phyloP scores from a whole-genome alignment of 2,329 filamentous ascomycete genomes.

The Pleurostoma richardsiae region DNA sequence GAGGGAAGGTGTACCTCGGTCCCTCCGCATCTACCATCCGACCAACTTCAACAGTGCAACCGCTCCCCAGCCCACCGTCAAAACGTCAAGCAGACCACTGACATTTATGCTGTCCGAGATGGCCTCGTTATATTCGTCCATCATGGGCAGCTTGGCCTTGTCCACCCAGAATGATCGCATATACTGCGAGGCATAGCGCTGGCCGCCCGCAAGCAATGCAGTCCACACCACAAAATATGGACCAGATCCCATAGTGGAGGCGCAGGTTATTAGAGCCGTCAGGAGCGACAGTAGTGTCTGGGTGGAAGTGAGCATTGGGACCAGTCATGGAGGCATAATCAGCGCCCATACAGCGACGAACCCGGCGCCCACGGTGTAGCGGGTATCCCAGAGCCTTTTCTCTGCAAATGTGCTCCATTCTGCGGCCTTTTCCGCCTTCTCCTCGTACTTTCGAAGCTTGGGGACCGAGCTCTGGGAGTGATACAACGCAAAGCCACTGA shows the following conservation, averaged over 20 bases:
- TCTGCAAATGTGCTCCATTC: slow-evolving; percentile 20
- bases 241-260: slow-evolving; percentile 5
- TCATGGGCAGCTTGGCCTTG: slow-evolving; percentile 19
- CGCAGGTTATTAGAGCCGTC: slow-evolving; percentile 11
- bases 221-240: slow-evolving; percentile 13
- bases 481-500: slow-evolving; percentile 15
- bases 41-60: slow-evolving; percentile 14
- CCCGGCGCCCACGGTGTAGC: slow-evolving; percentile 20
- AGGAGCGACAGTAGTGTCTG: neutral
- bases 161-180: slow-evolving; percentile 20
- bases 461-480: slow-evolving; percentile 18
- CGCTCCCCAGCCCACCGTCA: slow-evolving; percentile 14
- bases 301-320: no score
- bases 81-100: slow-evolving; percentile 10
- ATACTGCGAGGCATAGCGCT: slow-evolving; percentile 13
- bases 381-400: slow-evolving; percentile 18
- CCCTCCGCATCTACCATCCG: neutral
- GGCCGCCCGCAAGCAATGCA: slow-evolving; percentile 9
- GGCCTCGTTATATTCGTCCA: slow-evolving; percentile 22
- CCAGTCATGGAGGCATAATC: neutral
- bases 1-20: no score
- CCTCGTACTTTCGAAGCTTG: slow-evolving; percentile 20
- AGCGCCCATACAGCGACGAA: slow-evolving; percentile 13
- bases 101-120: slow-evolving; percentile 17
- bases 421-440: slow-evolving; percentile 19